These are phyloP conservation scores for Acacia concinna DNA, from an alignment of 331 rosid species.

Conservation along the genomic window DNA sequence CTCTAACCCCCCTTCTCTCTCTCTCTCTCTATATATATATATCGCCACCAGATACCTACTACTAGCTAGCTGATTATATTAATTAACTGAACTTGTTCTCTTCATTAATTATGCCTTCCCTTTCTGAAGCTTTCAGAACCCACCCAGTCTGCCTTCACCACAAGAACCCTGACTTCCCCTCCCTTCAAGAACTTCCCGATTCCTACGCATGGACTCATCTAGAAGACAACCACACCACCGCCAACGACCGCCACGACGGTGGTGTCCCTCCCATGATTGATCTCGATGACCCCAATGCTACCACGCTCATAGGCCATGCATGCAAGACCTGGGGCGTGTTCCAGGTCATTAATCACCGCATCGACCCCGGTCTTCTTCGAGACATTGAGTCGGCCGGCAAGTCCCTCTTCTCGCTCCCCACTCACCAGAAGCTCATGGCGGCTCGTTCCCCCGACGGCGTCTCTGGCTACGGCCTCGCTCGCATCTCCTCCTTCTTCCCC, in stretches of 20 bases:
- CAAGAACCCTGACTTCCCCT: constrained; percentile 53
- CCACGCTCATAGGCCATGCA: constrained; percentile 53
- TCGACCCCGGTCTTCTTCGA: constrained; percentile 43
- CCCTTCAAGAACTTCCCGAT: constrained; percentile 63
- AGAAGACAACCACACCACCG: neutral
- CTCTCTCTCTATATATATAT: neutral
- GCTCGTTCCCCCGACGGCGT: constrained; percentile 67
- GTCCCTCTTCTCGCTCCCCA: constrained; percentile 58
- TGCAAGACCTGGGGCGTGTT: constrained; percentile 78
- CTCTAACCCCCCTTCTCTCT: neutral
- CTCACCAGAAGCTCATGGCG: constrained; percentile 58
- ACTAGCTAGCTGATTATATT: neutral
- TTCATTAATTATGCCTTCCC: constrained; percentile 57
- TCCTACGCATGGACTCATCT: constrained; percentile 62
- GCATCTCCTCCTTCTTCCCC: constrained; percentile 77
- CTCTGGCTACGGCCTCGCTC: constrained; percentile 72
- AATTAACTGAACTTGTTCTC: neutral
- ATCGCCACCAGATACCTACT: neutral
- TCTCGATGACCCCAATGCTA: constrained; percentile 52
- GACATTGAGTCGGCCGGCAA: constrained; percentile 42
- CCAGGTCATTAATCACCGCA: constrained; percentile 66
- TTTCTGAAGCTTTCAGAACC: constrained; percentile 56
- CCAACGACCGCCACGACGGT: neutral
- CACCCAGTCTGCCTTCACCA: constrained; percentile 49
- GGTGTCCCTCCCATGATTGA: constrained; percentile 68